Evolutionary conservation across 257 asterid species (phyloP).

Genomic region (Plantago major): DNA sequence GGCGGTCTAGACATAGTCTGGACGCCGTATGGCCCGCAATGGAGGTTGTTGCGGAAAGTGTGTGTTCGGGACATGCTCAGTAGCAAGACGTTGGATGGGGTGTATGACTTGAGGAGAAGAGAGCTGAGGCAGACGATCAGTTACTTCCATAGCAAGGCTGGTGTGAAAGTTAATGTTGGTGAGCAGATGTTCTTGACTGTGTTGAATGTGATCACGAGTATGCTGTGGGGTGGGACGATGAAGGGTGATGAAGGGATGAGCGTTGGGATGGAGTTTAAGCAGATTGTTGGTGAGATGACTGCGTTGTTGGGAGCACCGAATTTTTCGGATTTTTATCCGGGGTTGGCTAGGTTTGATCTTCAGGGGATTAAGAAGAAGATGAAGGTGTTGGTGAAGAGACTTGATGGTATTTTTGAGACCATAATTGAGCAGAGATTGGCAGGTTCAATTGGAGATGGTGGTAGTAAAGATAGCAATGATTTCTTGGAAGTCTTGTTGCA

Average conservation of each 20-base stretch:
- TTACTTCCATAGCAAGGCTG: constrained; percentile 30
- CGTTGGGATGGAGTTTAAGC: constrained; percentile 56
- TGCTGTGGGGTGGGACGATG: constrained; percentile 79
- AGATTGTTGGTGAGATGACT: constrained; percentile 47
- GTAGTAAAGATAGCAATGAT: constrained; percentile 31
- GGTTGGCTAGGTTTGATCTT: constrained; percentile 52
- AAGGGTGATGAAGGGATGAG: constrained; percentile 47
- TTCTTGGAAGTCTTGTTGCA: constrained; percentile 54
- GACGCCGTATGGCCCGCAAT: constrained; percentile 67
- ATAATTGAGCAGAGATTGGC: constrained; percentile 40
- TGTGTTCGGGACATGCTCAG: constrained; percentile 65
- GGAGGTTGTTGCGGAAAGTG: constrained; percentile 70
- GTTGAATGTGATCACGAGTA: constrained; percentile 67
- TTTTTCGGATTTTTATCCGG: constrained; percentile 64
- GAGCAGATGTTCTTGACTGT: constrained; percentile 60
- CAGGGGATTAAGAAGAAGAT: constrained; percentile 62
- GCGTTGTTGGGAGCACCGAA: constrained; percentile 50
- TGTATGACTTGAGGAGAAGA: constrained; percentile 40
- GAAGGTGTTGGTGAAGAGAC: constrained; percentile 32
- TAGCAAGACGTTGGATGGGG: constrained; percentile 42
- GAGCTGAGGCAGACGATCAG: constrained; percentile 44
- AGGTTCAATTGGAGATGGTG: constrained; percentile 8
- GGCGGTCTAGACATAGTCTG: constrained; percentile 69
- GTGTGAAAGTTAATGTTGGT: constrained; percentile 44
- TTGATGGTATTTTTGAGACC: constrained; percentile 53